A percentile compares a stretch with the other conserved stretches of the same genome.
phyloP scores from a whole-genome alignment of 805 yeast species.

The Clavispora asparagi region DNA sequence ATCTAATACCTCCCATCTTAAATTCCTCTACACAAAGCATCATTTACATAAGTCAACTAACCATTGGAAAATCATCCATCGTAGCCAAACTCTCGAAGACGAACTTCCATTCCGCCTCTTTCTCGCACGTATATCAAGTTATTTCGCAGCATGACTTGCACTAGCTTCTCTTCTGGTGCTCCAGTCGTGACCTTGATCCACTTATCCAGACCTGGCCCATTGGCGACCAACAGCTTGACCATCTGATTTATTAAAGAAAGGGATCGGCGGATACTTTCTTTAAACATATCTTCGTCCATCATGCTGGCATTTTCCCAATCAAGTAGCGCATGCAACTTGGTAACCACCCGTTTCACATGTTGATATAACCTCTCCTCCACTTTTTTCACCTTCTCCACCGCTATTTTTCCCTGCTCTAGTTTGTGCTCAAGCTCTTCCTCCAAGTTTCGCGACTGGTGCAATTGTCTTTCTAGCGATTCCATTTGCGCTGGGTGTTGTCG shows the following conservation, averaged over 20 bases:
- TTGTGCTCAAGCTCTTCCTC: conserved; percentile 3
- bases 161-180: conserved; percentile 9
- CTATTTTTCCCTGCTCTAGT: neutral
- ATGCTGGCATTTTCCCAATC: conserved; percentile 17
- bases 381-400: conserved; percentile 2
- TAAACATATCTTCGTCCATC: conserved; percentile 15
- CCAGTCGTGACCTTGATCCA: conserved; percentile 9
- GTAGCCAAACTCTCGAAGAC: conserved; percentile 1
- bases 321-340: conserved; percentile 17
- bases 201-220: conserved; percentile 1
- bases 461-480: conserved; percentile 4
- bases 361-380: conserved; percentile 9
- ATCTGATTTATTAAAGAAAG: conserved; percentile 7
- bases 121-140: neutral
- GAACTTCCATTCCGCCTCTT: neutral
- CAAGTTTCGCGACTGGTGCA: conserved; percentile 3
- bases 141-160: conserved; percentile 13
- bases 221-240: conserved; percentile 3
- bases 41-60: too few relatives aligned
- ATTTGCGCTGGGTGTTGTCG: conserved; percentile 7
- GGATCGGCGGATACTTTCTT: conserved; percentile 7
- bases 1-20: too few relatives aligned
- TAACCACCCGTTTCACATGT: conserved; percentile 15
- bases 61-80: neutral
- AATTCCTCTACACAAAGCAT: too few relatives aligned